phyloP scores from a whole-genome alignment of 768 basidiomycete genomes.

The Leccinellum rugosiceps region DNA sequence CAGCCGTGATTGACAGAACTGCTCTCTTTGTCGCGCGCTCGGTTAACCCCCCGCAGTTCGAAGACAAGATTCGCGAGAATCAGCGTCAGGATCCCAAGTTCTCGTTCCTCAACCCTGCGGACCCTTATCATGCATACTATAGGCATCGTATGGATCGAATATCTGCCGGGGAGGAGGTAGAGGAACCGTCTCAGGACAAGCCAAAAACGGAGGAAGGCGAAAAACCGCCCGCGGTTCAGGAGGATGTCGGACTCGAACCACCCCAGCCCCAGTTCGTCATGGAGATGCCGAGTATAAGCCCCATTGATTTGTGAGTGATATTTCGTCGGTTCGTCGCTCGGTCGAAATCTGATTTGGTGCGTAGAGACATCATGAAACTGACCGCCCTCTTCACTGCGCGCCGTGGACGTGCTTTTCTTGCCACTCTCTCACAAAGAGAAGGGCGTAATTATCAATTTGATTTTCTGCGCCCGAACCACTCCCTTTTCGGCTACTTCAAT shows the following conservation, averaged over 20 bases:
- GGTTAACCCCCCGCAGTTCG: slow-evolving; percentile 89
- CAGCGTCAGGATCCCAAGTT: slow-evolving; percentile 97
- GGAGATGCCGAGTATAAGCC: slow-evolving; percentile 81
- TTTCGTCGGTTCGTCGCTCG: background rate
- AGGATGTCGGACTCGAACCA: slow-evolving; percentile 73
- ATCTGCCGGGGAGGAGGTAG: slow-evolving; percentile 67
- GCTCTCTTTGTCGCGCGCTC: slow-evolving; percentile 89
- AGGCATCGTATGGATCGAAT: slow-evolving; percentile 86
- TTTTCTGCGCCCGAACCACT: slow-evolving; percentile 93
- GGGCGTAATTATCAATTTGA: slow-evolving; percentile 98
- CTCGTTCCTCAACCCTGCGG: slow-evolving; percentile 94
- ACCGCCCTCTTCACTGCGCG: slow-evolving; percentile 96
- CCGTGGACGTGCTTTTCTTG: slow-evolving; percentile 82
- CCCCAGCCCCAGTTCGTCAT: slow-evolving; percentile 79
- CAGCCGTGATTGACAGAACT: slow-evolving; percentile 94
- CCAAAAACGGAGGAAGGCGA: slow-evolving; percentile 36
- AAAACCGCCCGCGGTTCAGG: slow-evolving; percentile 33
- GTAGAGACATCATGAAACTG: slow-evolving; percentile 90
- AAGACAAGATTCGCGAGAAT: slow-evolving; percentile 95
- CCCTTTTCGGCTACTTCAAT: slow-evolving; percentile 96
- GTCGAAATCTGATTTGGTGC: slow-evolving; percentile 2
- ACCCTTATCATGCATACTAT: slow-evolving; percentile 99
- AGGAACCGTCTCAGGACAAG: slow-evolving; percentile 51
- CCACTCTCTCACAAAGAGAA: slow-evolving; percentile 80
- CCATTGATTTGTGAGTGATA: slow-evolving; percentile 82